Base-by-base conservation (phyloP, 805 yeast genomes). In the Huiozyma naganishii region DNA sequence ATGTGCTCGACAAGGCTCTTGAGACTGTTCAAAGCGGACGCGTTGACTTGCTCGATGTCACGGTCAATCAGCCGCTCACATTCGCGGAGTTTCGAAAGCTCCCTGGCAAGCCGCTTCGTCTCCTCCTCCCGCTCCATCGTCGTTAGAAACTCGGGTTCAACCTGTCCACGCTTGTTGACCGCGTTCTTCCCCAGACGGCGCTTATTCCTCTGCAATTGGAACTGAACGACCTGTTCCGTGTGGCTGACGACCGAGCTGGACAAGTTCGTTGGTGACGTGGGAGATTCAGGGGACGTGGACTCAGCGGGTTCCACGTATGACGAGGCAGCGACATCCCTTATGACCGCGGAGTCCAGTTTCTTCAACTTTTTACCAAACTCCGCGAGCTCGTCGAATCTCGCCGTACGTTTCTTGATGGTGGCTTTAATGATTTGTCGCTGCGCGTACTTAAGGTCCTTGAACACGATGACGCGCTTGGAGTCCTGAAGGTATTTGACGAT, bases 401-500 rank as follows among this genome's bases (percentile, higher is more conserved):
- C 47, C 32, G 53, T 45, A 38, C 70, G 54, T 43, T 62, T 66
- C 37, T 58, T 57, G n/a, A 70, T 62, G 1, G 71, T 68, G 23
- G 63, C 59, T 41, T 63, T 64, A 7, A 71, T 62, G 9, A 69
- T 68, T 45, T 63, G 60, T 36, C 68, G 65, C 55, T 79, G 85
- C 32, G 72, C 58, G 12, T 72, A 72, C 50, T 80, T 79, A 50
- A 74, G 65, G 42, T 72, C 71, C 44, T 84, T 75, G 57, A 76
- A 86, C 49, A 74, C 76, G 27, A 77, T 61, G 2, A 85, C 79
- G 32, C 62, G 56, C 6, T 64, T 47, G 1, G 67, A 52, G 33
- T 64, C 69, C 27, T 52, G 53, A 1, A 69, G 48, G 27, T 62
- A 55, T 29, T 63, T 61, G 29, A 59, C 46, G 34, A 70, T 50